Base-by-base conservation (phyloP, 2,329 filamentous ascomycete genomes). In the Botrytis elliptica region DNA sequence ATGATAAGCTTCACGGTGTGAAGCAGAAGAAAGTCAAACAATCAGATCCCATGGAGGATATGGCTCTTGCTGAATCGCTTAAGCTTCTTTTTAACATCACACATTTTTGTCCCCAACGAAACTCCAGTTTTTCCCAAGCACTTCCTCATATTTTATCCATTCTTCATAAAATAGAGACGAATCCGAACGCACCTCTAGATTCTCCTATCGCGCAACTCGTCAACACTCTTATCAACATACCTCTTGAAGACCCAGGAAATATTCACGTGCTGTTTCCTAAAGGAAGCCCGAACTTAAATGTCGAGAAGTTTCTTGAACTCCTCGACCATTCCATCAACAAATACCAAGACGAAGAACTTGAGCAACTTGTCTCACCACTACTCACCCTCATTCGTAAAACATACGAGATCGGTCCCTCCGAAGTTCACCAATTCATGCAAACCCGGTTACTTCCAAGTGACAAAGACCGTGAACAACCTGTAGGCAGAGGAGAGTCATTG, bases 51-150 rank as follows among this genome's bases (percentile, higher is more conserved):
- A 92, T 95, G 87, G 90, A 92, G 76, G 90, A 92, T 74, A 90
- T 95, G 89, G 94, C 95, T 0, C 86, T 98, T 55, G 87, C 86
- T 14, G 95, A 98, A 82, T 95, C 92, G 0, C 84, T 96, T 68
- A 98, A 97, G 80, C 86, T 98, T 59, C 84, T 97, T 70, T 98
- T 97, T 86, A 98, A 98, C 82, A 86, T 97, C 71, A 92, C 92
- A 2, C 91, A 95, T 78, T 90, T 91, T 79, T 92, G 91, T 79
- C 89, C 90, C 6, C 86, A 90, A 60, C 86, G 91, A 40, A 83
- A 84, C 7, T 81, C 85, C 0, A 83, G 85, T 0, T 97, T 98
- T 80, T 89, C 89, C 1, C 84, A 88, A 36, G 89, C 91, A 4
- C 87, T 97, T 60, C 87, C 90, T 18, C 86, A 90, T 74, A 88